Conservation (phyloP, 2,329 filamentous ascomycete species). For the Dactylellina cionopaga region DNA sequence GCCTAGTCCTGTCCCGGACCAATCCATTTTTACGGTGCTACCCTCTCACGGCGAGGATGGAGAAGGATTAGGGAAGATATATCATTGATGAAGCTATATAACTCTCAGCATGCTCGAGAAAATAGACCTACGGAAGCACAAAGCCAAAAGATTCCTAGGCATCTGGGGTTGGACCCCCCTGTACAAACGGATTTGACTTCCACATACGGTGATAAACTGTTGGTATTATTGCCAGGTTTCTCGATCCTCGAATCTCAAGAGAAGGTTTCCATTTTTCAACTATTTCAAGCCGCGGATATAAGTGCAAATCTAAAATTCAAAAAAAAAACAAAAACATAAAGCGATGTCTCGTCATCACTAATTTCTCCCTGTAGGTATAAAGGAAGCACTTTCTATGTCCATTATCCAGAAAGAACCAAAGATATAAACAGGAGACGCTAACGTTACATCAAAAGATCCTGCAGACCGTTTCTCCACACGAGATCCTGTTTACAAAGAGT, state of each 20-base stretch:
- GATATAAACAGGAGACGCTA: constrained; percentile 52
- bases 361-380: constrained; percentile 13
- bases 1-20: too few species aligned
- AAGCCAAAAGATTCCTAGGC: constrained; percentile 7
- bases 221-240: constrained; percentile 36
- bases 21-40: too few species aligned
- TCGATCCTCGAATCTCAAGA: constrained; percentile 26
- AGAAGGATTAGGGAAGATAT: neutral
- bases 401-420: constrained; percentile 11
- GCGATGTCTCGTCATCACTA: constrained; percentile 26
- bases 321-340: constrained; percentile 1
- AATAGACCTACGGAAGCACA: constrained; percentile 4
- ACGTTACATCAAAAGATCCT: constrained; percentile 52
- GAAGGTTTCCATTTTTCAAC: neutral
- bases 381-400: constrained; percentile 46
- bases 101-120: neutral
- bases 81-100: neutral
- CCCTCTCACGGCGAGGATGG: neutral
- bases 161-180: constrained; percentile 19
- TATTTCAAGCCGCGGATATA: neutral
- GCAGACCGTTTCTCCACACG: constrained; percentile 44
- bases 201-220: constrained; percentile 29
- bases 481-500: constrained; percentile 35
- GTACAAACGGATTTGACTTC: constrained; percentile 41
- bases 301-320: neutral